Percentiles rank a stretch among this genome's conserved stretches.
These are phyloP conservation scores for Hepatocystis sp. DNA, from an alignment of 169 alveolate genomes.

Conservation along the genomic window DNA sequence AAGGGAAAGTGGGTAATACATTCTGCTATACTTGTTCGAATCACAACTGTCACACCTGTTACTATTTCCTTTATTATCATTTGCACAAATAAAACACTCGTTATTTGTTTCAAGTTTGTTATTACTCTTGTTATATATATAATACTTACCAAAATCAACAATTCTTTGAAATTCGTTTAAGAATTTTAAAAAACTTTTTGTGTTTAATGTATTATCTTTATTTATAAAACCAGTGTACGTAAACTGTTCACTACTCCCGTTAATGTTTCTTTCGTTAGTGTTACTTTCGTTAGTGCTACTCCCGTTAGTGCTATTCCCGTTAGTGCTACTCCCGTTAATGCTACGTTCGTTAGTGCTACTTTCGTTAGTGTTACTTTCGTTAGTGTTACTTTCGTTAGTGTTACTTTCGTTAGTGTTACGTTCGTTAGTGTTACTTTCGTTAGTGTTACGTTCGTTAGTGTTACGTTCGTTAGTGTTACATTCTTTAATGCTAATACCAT, in stretches of 20 bases:
- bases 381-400: background rate
- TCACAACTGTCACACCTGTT: background rate
- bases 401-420: too few relatives aligned
- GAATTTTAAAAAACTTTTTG: constrained; percentile 21
- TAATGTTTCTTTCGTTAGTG: background rate
- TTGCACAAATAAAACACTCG: background rate
- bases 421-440: too few relatives aligned
- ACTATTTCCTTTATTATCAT: background rate
- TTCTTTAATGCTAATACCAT: too few relatives aligned
- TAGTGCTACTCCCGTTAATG: too few relatives aligned
- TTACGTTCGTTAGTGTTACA: too few relatives aligned
- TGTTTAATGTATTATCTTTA: constrained; percentile 12
- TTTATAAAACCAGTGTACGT: constrained; percentile 31
- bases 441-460: background rate
- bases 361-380: background rate
- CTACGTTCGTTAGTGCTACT: background rate
- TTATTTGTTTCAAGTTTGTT: background rate
- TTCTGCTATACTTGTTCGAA: background rate
- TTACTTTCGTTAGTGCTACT: background rate
- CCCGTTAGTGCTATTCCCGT: too few relatives aligned
- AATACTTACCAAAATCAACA: constrained; percentile 13
- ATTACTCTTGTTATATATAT: background rate
- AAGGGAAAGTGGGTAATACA: constrained; percentile 25
- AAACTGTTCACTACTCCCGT: background rate
- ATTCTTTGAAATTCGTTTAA: constrained; percentile 25